Evolutionary conservation across 2,329 filamentous ascomycete species (phyloP).

Genomic region (Teratosphaeria epicoccoides): DNA sequence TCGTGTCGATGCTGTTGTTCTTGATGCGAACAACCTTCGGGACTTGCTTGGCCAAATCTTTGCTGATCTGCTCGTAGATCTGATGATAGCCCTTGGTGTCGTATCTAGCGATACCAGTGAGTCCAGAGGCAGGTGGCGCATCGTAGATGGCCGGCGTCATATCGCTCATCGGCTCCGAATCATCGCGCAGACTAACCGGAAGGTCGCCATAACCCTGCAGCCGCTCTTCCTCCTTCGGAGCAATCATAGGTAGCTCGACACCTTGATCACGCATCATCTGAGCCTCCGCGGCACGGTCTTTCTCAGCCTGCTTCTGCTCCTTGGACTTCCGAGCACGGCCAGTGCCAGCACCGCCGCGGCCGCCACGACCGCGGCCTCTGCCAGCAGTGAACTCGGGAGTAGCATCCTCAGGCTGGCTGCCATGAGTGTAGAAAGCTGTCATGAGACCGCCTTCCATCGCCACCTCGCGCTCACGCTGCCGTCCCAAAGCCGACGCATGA

Average conservation of each 20-base stretch:
- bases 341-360: slow-evolving; percentile 15
- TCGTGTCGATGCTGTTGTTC: slow-evolving; percentile 71
- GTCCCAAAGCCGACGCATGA: slow-evolving; percentile 16
- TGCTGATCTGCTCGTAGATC: slow-evolving; percentile 95
- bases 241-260: slow-evolving; percentile 55
- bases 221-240: slow-evolving; percentile 48
- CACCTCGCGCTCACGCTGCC: slow-evolving; percentile 43
- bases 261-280: slow-evolving; percentile 75
- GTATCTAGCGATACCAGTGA: slow-evolving; percentile 25
- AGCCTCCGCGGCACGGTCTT: slow-evolving; percentile 71
- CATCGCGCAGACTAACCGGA: slow-evolving; percentile 21
- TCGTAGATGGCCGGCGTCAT: slow-evolving; percentile 19
- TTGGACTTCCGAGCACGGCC: slow-evolving; percentile 80
- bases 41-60: slow-evolving; percentile 85
- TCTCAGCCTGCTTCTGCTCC: slow-evolving; percentile 58
- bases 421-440: slow-evolving; percentile 58
- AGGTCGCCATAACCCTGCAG: slow-evolving; percentile 27
- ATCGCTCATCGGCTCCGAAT: slow-evolving; percentile 49
- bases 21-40: slow-evolving; percentile 87
- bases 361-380: slow-evolving; percentile 40
- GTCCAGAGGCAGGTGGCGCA: slow-evolving; percentile 19
- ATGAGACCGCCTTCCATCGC: slow-evolving; percentile 76
- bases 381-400: slow-evolving; percentile 6
- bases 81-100: slow-evolving; percentile 65
- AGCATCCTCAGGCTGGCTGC: slow-evolving; percentile 16